Conservation (phyloP, 1,284 basidiomycete species). For the Cryptococcus sp. region DNA sequence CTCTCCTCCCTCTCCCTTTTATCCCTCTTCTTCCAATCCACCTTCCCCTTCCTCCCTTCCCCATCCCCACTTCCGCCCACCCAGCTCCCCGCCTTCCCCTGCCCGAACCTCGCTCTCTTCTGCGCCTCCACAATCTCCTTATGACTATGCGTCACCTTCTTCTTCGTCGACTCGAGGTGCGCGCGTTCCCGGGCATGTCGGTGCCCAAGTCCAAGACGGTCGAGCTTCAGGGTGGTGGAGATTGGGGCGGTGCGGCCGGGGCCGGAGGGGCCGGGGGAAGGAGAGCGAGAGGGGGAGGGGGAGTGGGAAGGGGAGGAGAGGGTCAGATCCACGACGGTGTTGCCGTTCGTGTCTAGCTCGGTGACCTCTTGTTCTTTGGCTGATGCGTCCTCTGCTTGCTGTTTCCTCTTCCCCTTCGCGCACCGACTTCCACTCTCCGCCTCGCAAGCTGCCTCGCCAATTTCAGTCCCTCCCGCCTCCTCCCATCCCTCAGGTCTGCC, state of each 20-base stretch:
- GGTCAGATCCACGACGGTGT: conserved; percentile 22
- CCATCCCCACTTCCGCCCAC: conserved; percentile 7
- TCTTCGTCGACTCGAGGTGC: conserved; percentile 6
- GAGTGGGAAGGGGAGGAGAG: background rate
- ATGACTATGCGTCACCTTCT: conserved; percentile 38
- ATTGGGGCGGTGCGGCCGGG: conserved; percentile 44
- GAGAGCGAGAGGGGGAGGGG: background rate
- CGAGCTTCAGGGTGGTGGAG: conserved; percentile 43
- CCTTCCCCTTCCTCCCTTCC: conserved; percentile 28
- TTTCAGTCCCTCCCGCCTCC: background rate
- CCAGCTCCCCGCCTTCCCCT: background rate
- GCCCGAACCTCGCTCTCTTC: conserved; percentile 21
- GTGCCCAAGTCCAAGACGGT: conserved; percentile 42
- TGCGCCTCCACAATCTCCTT: conserved; percentile 39
- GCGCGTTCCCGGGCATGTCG: background rate
- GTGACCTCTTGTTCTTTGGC: background rate
- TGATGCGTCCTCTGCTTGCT: background rate
- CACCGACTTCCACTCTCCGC: background rate
- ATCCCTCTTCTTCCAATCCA: conserved; percentile 42
- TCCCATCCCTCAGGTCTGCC: conserved; percentile 32
- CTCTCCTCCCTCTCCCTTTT: conserved; percentile 40
- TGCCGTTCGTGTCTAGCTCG: conserved; percentile 11
- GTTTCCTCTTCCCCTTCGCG: background rate
- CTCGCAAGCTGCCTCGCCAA: background rate
- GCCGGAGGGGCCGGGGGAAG: conserved; percentile 9